A percentile compares a stretch with the other conserved stretches of the same genome.
Conservation (phyloP, 768 basidiomycete genomes). For the Boletus subcaerulescens region DNA sequence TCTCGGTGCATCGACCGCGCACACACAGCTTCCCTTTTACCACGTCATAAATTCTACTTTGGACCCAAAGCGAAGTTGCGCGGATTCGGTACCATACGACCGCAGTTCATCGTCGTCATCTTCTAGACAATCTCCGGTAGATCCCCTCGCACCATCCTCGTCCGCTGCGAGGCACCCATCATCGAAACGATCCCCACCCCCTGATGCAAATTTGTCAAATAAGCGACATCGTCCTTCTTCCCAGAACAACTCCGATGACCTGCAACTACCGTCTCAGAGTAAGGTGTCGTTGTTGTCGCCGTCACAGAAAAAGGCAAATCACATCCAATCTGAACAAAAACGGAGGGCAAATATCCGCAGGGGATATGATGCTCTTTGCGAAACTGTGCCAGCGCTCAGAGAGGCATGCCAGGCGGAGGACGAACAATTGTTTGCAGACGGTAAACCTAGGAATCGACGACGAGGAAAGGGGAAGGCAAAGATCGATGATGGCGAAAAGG, state of each 20-base stretch:
- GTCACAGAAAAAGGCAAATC: constrained; percentile 89
- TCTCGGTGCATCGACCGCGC: constrained; percentile 1
- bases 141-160: constrained; percentile 16
- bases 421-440: constrained; percentile 38
- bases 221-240: constrained; percentile 34
- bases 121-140: constrained; percentile 26
- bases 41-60: constrained; percentile 9
- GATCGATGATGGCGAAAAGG: constrained; percentile 55
- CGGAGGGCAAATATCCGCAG: constrained; percentile 85
- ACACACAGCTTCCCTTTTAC: constrained; percentile 19
- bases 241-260: constrained; percentile 9
- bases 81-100: constrained; percentile 11
- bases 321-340: constrained; percentile 93
- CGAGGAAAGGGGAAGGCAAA: constrained; percentile 37
- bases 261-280: constrained; percentile 10
- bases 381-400: constrained; percentile 73
- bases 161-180: constrained; percentile 10
- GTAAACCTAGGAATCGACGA: constrained; percentile 36
- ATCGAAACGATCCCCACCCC: constrained; percentile 27
- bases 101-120: constrained; percentile 27
- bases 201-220: constrained; percentile 23
- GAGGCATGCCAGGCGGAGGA: constrained; percentile 82
- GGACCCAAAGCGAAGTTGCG: constrained; percentile 8
- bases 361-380: constrained; percentile 87
- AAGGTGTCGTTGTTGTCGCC: constrained; percentile 56